Conservation (phyloP, 2,329 filamentous ascomycete genomes). For the Aspergillus felis region DNA sequence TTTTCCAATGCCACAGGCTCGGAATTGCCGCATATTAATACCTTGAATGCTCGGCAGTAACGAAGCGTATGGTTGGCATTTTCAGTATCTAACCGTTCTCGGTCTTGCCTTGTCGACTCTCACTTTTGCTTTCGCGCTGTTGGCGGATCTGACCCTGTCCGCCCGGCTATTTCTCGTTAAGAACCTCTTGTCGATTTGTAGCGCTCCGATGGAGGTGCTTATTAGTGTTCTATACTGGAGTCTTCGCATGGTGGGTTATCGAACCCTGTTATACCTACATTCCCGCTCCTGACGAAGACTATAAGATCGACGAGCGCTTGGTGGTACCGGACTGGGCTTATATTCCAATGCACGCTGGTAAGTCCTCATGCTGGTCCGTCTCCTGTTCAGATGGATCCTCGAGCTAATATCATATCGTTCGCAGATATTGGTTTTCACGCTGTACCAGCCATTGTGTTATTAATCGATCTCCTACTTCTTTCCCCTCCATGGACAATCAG, state of each 20-base stretch:
- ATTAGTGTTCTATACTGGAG: constrained; percentile 61
- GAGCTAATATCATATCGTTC: not conserved
- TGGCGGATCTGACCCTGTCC: constrained; percentile 54
- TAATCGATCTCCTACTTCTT: constrained; percentile 54
- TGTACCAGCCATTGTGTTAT: constrained; percentile 51
- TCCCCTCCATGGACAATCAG: constrained; percentile 60
- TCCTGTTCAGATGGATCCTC: not conserved
- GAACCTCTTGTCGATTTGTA: constrained; percentile 55
- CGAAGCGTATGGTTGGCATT: constrained; percentile 61
- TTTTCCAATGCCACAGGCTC: not conserved
- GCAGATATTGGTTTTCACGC: constrained; percentile 48
- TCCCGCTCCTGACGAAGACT: constrained; percentile 2
- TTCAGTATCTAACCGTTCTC: constrained; percentile 63
- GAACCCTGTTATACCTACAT: too few relatives aligned
- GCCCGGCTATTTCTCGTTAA: constrained; percentile 52
- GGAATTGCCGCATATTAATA: constrained; percentile 5
- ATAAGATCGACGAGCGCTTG: constrained; percentile 43
- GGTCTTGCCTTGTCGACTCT: constrained; percentile 54
- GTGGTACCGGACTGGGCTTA: constrained; percentile 46
- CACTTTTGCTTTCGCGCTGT: constrained; percentile 52
- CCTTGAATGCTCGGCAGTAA: constrained; percentile 39
- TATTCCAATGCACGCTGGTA: constrained; percentile 36
- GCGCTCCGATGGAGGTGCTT: constrained; percentile 57
- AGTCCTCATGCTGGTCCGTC: constrained; percentile 4
- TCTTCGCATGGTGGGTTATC: constrained; percentile 44